A percentile compares a stretch with the other conserved stretches of the same genome.
Conservation (phyloP, 148 eudicot species). For the Heliamphora exappendiculata region DNA sequence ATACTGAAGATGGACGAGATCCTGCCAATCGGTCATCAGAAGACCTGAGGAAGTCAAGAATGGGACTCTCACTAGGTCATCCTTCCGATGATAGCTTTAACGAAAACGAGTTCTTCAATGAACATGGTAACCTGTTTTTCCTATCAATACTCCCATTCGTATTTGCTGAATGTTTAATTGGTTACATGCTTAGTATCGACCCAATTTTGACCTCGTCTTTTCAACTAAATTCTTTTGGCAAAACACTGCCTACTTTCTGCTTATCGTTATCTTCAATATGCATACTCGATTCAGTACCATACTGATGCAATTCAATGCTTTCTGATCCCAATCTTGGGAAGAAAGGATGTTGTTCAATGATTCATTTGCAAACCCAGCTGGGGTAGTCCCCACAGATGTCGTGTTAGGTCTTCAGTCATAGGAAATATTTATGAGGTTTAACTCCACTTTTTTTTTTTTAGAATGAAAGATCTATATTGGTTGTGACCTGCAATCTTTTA, state of each 20-base stretch:
- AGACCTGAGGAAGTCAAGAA: constrained; percentile 84
- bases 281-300: neutral
- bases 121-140: constrained; percentile 57
- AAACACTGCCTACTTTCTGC: too few species aligned
- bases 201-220: neutral
- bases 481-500: too few species aligned
- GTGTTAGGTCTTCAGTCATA: too few species aligned
- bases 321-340: neutral
- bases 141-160: constrained; percentile 1
- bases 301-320: neutral
- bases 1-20: constrained; percentile 83
- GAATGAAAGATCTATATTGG: too few species aligned
- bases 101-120: constrained; percentile 52
- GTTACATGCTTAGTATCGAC: neutral
- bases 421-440: too few species aligned
- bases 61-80: constrained; percentile 72
- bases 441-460: too few species aligned
- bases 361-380: neutral
- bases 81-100: constrained; percentile 64
- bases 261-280: neutral
- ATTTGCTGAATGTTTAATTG: neutral
- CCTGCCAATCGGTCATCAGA: constrained; percentile 64
- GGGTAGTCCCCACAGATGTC: neutral
- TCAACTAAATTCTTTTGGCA: neutral
- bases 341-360: neutral